Base-by-base conservation (phyloP, 1,284 basidiomycete species). In the Limonomyces culmigenus region DNA sequence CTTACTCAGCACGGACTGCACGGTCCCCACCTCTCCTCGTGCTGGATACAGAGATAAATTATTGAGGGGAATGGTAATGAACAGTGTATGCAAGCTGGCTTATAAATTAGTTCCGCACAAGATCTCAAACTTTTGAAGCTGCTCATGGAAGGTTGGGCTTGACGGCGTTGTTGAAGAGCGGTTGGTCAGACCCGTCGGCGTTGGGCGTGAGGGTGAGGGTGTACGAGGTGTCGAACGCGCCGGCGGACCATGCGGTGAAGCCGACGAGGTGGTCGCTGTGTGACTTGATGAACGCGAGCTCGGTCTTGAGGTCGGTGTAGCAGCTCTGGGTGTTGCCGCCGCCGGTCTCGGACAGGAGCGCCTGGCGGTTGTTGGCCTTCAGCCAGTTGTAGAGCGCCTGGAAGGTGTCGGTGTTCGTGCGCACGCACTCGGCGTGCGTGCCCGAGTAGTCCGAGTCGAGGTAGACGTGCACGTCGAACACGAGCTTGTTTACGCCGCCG, bases 391-490 rank as follows among this genome's bases (percentile, higher is more conserved):
- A 59, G 15, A 73, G 59, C 11, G 56, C 58, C 25, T 54, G 53
- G 38, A 70, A 48, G 8, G 63, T 57, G 38, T 55, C 52, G 42
- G 67, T 70, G 50, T 64, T n/a, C n/a, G n/a, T n/a, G n/a, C n/a
- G n/a, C n/a, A 57, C 60, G 42, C 62, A 60, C 41, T 65, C 60
- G 10, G 59, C 43, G 45, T 64, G 60, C 3, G 66, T 71, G 34
- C 72, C 71, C 29, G 61, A 65, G 49, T 69, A 68, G 49, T 72
- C 35, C 25, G 15, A 16, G 21, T 34, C 19, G 41, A 71, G 63
- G 51, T 74, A 74, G 50, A 70, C 65, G 59, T 73, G 70, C 3
- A 71, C 67, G 44, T 75, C 72, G 40, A 75, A 67, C 45, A 75
- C 51, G 21, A 75, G 57, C 48, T 65, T 66, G 49, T 48, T 55